Percentiles rank a stretch among this genome's conserved stretches.
Conservation (phyloP, 2,329 filamentous ascomycete species). For the Verticillium isaacii region DNA sequence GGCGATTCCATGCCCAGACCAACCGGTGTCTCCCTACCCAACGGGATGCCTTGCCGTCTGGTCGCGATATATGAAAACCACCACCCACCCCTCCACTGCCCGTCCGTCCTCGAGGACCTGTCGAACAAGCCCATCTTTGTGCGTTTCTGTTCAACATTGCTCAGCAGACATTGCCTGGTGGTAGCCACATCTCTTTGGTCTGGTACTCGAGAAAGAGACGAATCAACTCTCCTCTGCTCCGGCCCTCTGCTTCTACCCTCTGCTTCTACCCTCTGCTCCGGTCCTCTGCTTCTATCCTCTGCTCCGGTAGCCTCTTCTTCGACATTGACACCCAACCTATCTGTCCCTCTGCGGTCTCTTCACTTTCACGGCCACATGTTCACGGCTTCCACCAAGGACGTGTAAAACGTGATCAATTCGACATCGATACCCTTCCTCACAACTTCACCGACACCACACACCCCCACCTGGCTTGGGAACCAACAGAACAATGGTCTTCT, state of each 20-base stretch:
- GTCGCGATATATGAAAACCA: not conserved
- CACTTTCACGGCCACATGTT: not conserved
- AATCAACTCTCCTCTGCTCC: not conserved
- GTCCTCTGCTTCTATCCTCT: not conserved
- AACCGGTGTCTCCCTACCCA: constrained; percentile 11
- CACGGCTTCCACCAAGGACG: not conserved
- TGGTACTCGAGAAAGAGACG: not conserved
- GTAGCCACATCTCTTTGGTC: not conserved
- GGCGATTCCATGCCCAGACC: constrained; percentile 13
- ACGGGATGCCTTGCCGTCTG: constrained; percentile 1
- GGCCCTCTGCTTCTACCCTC: not conserved
- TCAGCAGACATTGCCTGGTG: not conserved
- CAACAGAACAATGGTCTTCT: constrained; percentile 35
- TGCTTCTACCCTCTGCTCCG: not conserved
- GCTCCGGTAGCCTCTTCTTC: not conserved
- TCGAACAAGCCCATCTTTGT: not conserved
- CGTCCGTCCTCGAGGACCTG: not conserved
- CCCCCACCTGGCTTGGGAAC: not conserved
- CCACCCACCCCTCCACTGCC: not conserved
- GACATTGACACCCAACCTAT: not conserved
- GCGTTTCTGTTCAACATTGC: not conserved
- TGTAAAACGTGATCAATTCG: not conserved
- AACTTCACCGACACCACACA: not conserved
- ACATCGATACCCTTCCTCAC: not conserved
- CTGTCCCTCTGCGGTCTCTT: not conserved